Conservation (phyloP, 441 rosid genomes). For the Arabidopsis lyrata region DNA sequence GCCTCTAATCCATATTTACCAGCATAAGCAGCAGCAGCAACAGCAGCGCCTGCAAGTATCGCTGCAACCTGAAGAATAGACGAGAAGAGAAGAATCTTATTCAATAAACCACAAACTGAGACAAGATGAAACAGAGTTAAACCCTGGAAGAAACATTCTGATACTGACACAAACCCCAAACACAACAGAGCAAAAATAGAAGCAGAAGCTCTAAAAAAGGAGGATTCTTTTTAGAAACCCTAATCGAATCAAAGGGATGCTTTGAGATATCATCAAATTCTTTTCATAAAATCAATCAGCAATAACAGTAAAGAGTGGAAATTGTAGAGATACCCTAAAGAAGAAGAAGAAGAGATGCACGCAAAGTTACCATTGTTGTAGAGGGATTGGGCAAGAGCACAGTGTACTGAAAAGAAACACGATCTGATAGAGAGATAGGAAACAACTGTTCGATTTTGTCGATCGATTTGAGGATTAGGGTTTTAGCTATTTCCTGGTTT, state of each 20-base stretch:
- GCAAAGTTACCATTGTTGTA: slow-evolving; percentile 33
- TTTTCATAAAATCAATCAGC: slow-evolving; percentile 13
- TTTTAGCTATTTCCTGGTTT: slow-evolving; percentile 13
- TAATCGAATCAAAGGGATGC: not conserved
- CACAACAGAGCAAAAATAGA: not conserved
- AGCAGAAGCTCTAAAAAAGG: not conserved
- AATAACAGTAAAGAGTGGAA: not conserved
- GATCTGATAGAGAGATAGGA: not conserved
- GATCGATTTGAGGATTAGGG: slow-evolving; percentile 30
- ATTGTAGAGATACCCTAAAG: slow-evolving; percentile 1
- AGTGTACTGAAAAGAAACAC: not conserved
- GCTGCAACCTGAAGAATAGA: slow-evolving; percentile 53
- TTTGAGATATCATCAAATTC: slow-evolving; percentile 5
- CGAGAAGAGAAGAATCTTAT: not conserved
- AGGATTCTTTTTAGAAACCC: not conserved
- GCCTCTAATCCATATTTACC: slow-evolving; percentile 66
- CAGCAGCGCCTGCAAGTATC: slow-evolving; percentile 59
- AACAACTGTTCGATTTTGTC: not conserved
- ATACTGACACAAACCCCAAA: slow-evolving; percentile 2
- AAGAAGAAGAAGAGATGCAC: not conserved
- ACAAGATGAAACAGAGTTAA: not conserved
- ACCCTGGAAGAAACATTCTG: not conserved
- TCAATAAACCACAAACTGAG: not conserved
- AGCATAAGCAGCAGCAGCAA: slow-evolving; percentile 75
- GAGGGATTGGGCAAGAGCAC: not conserved